Evolutionary conservation across 2,329 filamentous ascomycete species (phyloP).

Genomic region (Sporothrix euskadiensis): DNA sequence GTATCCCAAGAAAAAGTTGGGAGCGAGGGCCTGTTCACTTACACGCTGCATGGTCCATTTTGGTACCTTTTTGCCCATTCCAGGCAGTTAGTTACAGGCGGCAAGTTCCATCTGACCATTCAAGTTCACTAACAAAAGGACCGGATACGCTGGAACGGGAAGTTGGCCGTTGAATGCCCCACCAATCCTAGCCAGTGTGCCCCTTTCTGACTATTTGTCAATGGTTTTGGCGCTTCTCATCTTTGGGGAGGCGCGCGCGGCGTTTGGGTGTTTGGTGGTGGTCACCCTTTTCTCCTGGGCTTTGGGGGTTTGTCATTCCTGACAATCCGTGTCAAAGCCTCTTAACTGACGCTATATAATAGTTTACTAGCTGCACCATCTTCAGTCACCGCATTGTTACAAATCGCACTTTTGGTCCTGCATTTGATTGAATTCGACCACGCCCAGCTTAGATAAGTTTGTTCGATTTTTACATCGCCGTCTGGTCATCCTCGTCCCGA

Average conservation of each 20-base stretch:
- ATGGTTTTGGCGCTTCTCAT: neutral
- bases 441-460: neutral
- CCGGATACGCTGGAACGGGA: constrained; percentile 9
- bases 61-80: neutral
- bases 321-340: neutral
- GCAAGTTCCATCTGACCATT: neutral
- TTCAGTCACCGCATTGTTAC: neutral
- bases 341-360: neutral
- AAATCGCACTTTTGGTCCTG: neutral
- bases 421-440: neutral
- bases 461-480: neutral
- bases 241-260: neutral
- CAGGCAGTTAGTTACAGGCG: neutral
- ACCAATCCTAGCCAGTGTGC: neutral
- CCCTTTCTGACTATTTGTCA: neutral
- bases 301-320: neutral
- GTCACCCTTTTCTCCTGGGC: neutral
- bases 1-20: neutral
- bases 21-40: neutral
- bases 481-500: neutral
- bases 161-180: neutral
- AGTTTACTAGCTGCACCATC: too few species aligned
- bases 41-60: neutral
- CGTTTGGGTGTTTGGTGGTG: neutral
- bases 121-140: neutral